A percentile compares a stretch with the other conserved stretches of the same genome.
Conservation (phyloP, 2,329 filamentous ascomycete genomes). For the Boeremia exigua region DNA sequence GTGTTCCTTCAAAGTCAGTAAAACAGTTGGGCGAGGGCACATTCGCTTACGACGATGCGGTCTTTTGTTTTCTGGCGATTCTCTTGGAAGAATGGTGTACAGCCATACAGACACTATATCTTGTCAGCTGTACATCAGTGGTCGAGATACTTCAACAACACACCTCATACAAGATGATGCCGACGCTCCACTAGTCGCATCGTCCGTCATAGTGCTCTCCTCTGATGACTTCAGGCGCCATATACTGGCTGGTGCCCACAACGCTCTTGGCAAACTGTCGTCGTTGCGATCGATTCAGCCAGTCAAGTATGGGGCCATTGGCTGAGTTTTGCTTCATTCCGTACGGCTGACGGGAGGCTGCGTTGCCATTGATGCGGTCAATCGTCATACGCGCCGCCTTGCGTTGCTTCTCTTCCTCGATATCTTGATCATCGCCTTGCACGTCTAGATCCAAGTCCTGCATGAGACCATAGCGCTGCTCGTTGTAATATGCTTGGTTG, state of each 20-base stretch:
- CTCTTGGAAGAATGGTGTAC: constrained; percentile 86
- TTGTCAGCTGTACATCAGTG: background rate
- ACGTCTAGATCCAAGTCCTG: constrained; percentile 77
- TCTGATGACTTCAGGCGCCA: constrained; percentile 91
- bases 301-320: constrained; percentile 47
- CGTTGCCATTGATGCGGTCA: constrained; percentile 46
- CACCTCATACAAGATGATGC: constrained; percentile 87
- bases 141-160: constrained; percentile 15
- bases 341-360: constrained; percentile 21
- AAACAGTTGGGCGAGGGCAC: background rate
- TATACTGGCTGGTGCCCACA: constrained; percentile 96
- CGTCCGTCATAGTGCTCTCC: constrained; percentile 86
- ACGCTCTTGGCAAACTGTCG: constrained; percentile 80
- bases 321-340: constrained; percentile 29
- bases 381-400: constrained; percentile 61
- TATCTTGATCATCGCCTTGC: constrained; percentile 75
- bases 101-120: constrained; percentile 81
- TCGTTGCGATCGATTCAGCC: constrained; percentile 58
- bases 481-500: constrained; percentile 84
- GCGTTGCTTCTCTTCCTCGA: constrained; percentile 54
- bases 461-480: constrained; percentile 79
- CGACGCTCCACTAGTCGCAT: constrained; percentile 97
- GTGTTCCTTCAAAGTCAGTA: constrained; percentile 66
- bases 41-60: constrained; percentile 73
- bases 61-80: constrained; percentile 83